A percentile compares a stretch with the other conserved stretches of the same genome.
phyloP scores from a whole-genome alignment of 805 yeast genomes.

The Candida tammaniensis region DNA sequence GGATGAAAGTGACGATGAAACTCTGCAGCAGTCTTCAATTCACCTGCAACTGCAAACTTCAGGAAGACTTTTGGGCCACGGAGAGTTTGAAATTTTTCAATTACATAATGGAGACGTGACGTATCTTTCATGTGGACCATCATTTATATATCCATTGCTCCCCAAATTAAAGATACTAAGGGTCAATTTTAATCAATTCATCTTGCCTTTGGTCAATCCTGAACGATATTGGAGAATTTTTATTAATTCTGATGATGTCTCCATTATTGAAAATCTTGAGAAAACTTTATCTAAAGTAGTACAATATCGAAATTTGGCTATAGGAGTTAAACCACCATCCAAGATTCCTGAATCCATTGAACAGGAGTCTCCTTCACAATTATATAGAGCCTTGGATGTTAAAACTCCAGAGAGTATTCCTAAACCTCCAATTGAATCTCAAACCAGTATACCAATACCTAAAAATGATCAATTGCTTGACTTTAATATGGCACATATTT shows the following conservation, averaged over 20 bases:
- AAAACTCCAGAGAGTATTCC: no score
- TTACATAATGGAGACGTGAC: constrained; percentile 56
- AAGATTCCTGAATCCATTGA: background rate
- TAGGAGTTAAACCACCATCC: constrained; percentile 9
- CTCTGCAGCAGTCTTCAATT: constrained; percentile 2
- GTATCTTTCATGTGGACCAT: constrained; percentile 62
- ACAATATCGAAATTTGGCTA: constrained; percentile 35
- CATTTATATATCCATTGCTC: constrained; percentile 70
- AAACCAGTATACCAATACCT: constrained; percentile 3
- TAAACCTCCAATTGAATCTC: background rate
- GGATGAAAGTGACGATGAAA: constrained; percentile 10
- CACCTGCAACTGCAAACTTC: no score
- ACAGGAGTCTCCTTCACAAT: background rate
- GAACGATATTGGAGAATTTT: constrained; percentile 68
- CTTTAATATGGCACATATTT: constrained; percentile 16
- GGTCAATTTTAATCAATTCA: constrained; percentile 45
- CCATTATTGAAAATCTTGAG: constrained; percentile 27
- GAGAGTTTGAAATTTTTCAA: constrained; percentile 57
- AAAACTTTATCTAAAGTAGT: constrained; percentile 39
- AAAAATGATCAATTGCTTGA: constrained; percentile 7
- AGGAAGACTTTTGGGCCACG: constrained; percentile 59
- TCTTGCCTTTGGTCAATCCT: constrained; percentile 69
- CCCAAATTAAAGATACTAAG: constrained; percentile 61
- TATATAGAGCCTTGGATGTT: background rate
- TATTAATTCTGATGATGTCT: constrained; percentile 29